Evolutionary conservation across 1,284 basidiomycete genomes (phyloP).

Genomic region (Moniliella sp.): DNA sequence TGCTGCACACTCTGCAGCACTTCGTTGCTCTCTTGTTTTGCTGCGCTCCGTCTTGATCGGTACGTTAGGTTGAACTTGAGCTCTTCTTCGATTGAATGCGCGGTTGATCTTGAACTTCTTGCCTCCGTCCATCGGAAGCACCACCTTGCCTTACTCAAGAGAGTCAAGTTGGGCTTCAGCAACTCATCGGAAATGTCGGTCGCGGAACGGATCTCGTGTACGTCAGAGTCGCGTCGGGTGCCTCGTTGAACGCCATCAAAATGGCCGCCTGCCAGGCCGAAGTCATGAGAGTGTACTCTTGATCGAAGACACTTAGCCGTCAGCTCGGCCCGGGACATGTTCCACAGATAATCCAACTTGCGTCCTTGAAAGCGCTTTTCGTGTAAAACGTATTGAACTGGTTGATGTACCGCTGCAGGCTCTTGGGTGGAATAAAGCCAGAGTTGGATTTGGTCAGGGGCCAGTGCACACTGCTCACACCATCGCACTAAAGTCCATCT

Average conservation of each 20-base stretch:
- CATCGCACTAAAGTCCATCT: slow-evolving; percentile 71
- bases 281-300: slow-evolving; percentile 88
- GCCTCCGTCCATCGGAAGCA: slow-evolving; percentile 55
- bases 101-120: slow-evolving; percentile 80
- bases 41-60: slow-evolving; percentile 85
- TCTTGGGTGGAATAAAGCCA: slow-evolving; percentile 69
- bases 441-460: slow-evolving; percentile 62
- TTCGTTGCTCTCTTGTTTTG: slow-evolving; percentile 69
- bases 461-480: slow-evolving; percentile 92
- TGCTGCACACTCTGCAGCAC: slow-evolving; percentile 90
- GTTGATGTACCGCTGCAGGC: slow-evolving; percentile 43
- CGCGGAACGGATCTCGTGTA: slow-evolving; percentile 55
- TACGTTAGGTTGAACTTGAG: slow-evolving; percentile 61
- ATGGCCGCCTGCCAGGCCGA: slow-evolving; percentile 88
- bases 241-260: slow-evolving; percentile 68
- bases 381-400: slow-evolving; percentile 92
- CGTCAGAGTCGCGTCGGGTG: slow-evolving; percentile 61
- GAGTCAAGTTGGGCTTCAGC: slow-evolving; percentile 57
- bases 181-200: slow-evolving; percentile 67
- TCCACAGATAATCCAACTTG: slow-evolving; percentile 92
- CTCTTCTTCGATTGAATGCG: slow-evolving; percentile 81
- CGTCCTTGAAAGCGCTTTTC: slow-evolving; percentile 75
- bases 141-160: slow-evolving; percentile 76
- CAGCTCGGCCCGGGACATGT: slow-evolving; percentile 85
- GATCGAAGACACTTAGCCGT: slow-evolving; percentile 71